phyloP scores from a whole-genome alignment of 2,329 filamentous ascomycete species.

The Fusarium heterosporum region DNA sequence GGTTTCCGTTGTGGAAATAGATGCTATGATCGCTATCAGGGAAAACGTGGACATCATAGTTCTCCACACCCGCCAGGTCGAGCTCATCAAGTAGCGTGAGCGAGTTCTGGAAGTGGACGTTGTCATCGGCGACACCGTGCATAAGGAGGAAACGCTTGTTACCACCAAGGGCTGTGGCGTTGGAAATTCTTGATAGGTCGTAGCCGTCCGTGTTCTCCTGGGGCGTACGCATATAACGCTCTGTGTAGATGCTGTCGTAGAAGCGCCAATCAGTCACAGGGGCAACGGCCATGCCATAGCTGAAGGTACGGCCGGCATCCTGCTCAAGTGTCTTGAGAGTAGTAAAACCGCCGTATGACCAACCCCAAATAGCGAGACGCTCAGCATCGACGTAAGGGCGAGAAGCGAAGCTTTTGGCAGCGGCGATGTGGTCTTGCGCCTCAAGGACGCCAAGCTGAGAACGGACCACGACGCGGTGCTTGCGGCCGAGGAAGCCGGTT shows the following conservation, averaged over 20 bases:
- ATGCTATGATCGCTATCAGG: conserved; percentile 97
- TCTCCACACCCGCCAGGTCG: conserved; percentile 83
- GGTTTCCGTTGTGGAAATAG: conserved; percentile 92
- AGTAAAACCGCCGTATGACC: conserved; percentile 97
- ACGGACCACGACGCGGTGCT: conserved; percentile 83
- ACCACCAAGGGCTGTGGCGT: conserved; percentile 76
- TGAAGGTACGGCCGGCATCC: conserved; percentile 90
- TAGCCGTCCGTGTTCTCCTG: conserved; percentile 85
- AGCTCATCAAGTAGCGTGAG: conserved; percentile 87
- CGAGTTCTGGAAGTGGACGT: conserved; percentile 97
- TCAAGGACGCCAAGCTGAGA: conserved; percentile 88
- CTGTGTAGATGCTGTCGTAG: conserved; percentile 94
- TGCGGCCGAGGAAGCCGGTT: conserved; percentile 89
- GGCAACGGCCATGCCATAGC: conserved; percentile 97
- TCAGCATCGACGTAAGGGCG: conserved; percentile 86
- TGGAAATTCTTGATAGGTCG: conserved; percentile 76
- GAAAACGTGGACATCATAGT: conserved; percentile 97
- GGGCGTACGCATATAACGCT: conserved; percentile 97
- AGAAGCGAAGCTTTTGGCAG: conserved; percentile 83
- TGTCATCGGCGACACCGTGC: conserved; percentile 97
- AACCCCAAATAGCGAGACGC: conserved; percentile 95
- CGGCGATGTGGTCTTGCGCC: conserved; percentile 89
- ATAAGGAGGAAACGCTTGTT: conserved; percentile 93
- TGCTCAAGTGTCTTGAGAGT: conserved; percentile 94
- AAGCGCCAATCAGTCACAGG: conserved; percentile 98